These are phyloP conservation scores for Penicillium egyptiacum DNA, from an alignment of 495 filamentous ascomycete genomes.

Conservation along the genomic window DNA sequence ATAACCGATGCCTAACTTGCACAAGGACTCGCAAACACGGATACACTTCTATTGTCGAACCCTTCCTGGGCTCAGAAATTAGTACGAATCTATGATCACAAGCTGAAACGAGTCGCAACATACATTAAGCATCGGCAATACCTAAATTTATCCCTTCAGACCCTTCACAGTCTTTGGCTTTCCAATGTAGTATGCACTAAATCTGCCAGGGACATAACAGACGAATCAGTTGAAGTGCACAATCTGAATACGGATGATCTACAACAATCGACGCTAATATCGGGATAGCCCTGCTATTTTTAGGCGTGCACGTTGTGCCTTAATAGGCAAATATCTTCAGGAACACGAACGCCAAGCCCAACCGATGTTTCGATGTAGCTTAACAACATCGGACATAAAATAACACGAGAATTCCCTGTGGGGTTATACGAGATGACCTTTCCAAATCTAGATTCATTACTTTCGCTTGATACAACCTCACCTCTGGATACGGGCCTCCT, in stretches of 20 bases:
- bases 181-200: conserved; percentile 9
- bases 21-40: neutral
- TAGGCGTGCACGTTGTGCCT: neutral
- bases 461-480: neutral
- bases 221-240: neutral
- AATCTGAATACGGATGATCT: conserved; percentile 7
- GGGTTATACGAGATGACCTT: neutral
- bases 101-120: neutral
- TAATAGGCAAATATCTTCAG: conserved; percentile 5
- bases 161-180: neutral
- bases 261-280: neutral
- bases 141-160: neutral
- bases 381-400: conserved; percentile 1
- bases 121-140: neutral
- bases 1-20: neutral
- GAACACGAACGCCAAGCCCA: conserved; percentile 12
- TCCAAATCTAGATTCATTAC: neutral
- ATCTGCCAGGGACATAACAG: neutral
- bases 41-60: neutral
- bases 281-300: conserved; percentile 8
- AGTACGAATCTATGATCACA: neutral
- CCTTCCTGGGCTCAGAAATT: neutral
- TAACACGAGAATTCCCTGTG: neutral
- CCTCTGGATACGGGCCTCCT: neutral
- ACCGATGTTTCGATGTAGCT: conserved; percentile 2